phyloP scores from a whole-genome alignment of 2,329 filamentous ascomycete species.

The Colletotrichum sp. region DNA sequence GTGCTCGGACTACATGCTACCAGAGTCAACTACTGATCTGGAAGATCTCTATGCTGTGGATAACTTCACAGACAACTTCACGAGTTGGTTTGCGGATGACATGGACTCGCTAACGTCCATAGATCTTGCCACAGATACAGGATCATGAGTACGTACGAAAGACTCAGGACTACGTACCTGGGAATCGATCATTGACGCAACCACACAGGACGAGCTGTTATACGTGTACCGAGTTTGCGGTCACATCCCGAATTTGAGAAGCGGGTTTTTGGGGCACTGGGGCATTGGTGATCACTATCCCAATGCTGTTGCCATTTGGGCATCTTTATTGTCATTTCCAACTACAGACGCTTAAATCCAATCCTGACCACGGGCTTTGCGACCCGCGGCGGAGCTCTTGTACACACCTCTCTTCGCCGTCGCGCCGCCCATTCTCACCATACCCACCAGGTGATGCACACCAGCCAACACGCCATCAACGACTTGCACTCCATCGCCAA shows the following conservation, averaged over 20 bases:
- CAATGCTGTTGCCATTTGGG: background rate
- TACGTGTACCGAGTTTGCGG: background rate
- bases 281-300: no score
- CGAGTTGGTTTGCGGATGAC: background rate
- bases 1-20: background rate
- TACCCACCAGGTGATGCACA: slow-evolving; percentile 5
- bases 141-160: background rate
- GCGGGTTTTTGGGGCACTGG: no score
- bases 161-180: fast-evolving
- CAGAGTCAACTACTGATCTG: background rate
- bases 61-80: background rate
- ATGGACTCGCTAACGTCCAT: background rate
- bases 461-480: slow-evolving; percentile 9
- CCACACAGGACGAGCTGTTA: background rate
- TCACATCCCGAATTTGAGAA: no score
- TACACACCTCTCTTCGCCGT: slow-evolving; percentile 8
- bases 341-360: background rate
- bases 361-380: slow-evolving; percentile 10
- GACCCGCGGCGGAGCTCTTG: slow-evolving; percentile 3
- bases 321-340: background rate
- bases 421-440: slow-evolving; percentile 8
- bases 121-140: fast-evolving
- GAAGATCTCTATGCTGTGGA: background rate
- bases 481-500: slow-evolving; percentile 5
- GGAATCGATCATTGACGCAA: background rate